Evolutionary conservation across 1,284 basidiomycete genomes (phyloP).

Genomic region (Heterobasidion annosum): DNA sequence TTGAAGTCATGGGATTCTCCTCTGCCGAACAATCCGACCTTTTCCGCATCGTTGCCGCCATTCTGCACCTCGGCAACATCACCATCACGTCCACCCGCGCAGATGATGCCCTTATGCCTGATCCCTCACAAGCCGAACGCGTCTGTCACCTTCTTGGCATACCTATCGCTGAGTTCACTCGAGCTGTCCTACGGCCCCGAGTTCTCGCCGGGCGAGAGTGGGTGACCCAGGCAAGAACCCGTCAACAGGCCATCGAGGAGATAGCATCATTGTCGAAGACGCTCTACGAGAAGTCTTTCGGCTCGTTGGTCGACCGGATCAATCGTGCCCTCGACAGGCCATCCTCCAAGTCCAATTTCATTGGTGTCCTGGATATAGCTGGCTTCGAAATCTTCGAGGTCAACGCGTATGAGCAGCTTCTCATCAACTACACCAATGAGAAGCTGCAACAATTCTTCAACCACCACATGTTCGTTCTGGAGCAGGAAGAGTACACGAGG

Average conservation of each 20-base stretch:
- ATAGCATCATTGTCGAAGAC: slow-evolving; percentile 92
- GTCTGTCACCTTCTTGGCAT: slow-evolving; percentile 92
- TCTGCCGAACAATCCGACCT: slow-evolving; percentile 83
- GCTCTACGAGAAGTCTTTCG: slow-evolving; percentile 96
- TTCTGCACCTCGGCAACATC: slow-evolving; percentile 96
- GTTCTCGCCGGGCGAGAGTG: slow-evolving; percentile 95
- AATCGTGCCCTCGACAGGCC: slow-evolving; percentile 93
- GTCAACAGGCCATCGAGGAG: slow-evolving; percentile 91
- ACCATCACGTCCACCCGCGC: slow-evolving; percentile 73
- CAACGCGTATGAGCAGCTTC: slow-evolving; percentile 94
- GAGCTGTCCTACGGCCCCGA: slow-evolving; percentile 80
- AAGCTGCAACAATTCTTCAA: slow-evolving; percentile 98
- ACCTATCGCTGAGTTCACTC: slow-evolving; percentile 84
- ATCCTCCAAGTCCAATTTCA: slow-evolving; percentile 89
- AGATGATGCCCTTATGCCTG: slow-evolving; percentile 84
- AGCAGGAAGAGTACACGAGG: slow-evolving; percentile 97
- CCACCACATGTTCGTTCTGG: slow-evolving; percentile 99
- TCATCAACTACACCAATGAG: slow-evolving; percentile 99
- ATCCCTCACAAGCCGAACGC: slow-evolving; percentile 78
- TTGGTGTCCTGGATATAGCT: slow-evolving; percentile 98
- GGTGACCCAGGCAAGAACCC: slow-evolving; percentile 90
- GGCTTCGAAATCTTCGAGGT: slow-evolving; percentile 95
- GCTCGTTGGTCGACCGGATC: slow-evolving; percentile 88
- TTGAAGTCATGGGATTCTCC: slow-evolving; percentile 85
- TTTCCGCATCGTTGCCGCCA: slow-evolving; percentile 89